Conservation (phyloP, 2,329 filamentous ascomycete genomes). For the Aspergillus bombycis region DNA sequence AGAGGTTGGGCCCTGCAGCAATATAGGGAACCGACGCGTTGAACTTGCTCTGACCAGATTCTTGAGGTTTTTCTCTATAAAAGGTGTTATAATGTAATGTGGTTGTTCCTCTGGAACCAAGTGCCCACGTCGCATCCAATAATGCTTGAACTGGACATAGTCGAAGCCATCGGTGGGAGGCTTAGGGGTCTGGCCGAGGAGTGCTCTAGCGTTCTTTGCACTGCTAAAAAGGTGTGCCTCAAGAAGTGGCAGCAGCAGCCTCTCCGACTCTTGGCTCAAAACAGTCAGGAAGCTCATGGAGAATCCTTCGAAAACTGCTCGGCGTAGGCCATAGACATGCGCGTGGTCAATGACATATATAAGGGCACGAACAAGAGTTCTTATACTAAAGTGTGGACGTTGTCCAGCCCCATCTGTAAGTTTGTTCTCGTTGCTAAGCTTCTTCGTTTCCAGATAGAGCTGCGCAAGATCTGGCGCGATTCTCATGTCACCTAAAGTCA, state of each 20-base stretch:
- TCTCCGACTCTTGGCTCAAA: conserved; percentile 79
- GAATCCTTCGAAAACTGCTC: conserved; percentile 92
- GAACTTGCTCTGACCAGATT: conserved; percentile 94
- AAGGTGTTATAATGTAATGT: conserved; percentile 96
- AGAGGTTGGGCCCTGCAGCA: conserved; percentile 96
- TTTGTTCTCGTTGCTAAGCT: conserved; percentile 75
- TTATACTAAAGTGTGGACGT: conserved; percentile 93
- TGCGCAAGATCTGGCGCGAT: conserved; percentile 79
- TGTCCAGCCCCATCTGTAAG: conserved; percentile 95
- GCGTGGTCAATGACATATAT: conserved; percentile 86
- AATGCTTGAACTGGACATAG: conserved; percentile 85
- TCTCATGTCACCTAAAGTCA: conserved; percentile 71
- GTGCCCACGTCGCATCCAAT: conserved; percentile 83
- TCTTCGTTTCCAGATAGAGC: conserved; percentile 86
- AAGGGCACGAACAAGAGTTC: conserved; percentile 87
- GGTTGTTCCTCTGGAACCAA: conserved; percentile 69
- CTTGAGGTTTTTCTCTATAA: conserved; percentile 90
- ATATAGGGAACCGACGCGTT: conserved; percentile 85
- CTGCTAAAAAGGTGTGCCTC: conserved; percentile 76
- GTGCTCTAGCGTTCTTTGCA: conserved; percentile 68
- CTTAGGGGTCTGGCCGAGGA: conserved; percentile 77
- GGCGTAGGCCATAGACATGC: conserved; percentile 78
- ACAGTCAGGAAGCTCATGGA: conserved; percentile 97
- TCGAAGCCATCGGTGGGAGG: conserved; percentile 73
- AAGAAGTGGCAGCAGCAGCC: conserved; percentile 76